These are phyloP conservation scores for Eleusine coracana DNA, from an alignment of 176 grass and related monocot genomes.

Conservation along the genomic window DNA sequence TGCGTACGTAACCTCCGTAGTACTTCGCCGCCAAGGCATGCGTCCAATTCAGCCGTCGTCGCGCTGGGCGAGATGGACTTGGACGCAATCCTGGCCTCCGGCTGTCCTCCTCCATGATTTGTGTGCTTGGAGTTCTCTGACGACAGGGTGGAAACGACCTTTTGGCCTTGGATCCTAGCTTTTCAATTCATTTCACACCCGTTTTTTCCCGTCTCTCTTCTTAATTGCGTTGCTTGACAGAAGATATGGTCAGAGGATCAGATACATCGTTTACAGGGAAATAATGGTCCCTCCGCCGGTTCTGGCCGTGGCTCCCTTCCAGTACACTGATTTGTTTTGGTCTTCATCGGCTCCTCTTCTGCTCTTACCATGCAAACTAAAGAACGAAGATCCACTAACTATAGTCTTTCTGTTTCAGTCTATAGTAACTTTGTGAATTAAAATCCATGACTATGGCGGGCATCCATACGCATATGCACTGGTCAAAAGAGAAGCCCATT, in stretches of 20 bases:
- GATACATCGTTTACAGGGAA: too few species aligned
- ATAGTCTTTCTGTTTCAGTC: background rate
- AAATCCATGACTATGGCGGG: background rate
- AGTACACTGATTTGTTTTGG: background rate
- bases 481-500: too few species aligned
- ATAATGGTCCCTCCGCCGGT: background rate
- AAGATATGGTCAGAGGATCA: background rate
- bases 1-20: background rate
- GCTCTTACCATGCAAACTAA: background rate
- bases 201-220: background rate
- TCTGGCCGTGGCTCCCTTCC: background rate
- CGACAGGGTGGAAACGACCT: background rate
- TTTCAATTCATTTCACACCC: background rate
- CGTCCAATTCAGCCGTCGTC: slow-evolving; percentile 1
- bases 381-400: too few species aligned
- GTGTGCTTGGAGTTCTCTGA: background rate
- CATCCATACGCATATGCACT: too few species aligned
- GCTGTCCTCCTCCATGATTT: background rate
- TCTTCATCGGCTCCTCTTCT: background rate
- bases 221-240: background rate
- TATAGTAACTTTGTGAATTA: background rate
- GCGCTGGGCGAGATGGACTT: background rate
- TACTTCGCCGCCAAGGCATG: background rate
- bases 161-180: background rate
- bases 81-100: background rate